Base-by-base conservation (phyloP, 2,329 filamentous ascomycete species). In the Claviceps pazoutovae region DNA sequence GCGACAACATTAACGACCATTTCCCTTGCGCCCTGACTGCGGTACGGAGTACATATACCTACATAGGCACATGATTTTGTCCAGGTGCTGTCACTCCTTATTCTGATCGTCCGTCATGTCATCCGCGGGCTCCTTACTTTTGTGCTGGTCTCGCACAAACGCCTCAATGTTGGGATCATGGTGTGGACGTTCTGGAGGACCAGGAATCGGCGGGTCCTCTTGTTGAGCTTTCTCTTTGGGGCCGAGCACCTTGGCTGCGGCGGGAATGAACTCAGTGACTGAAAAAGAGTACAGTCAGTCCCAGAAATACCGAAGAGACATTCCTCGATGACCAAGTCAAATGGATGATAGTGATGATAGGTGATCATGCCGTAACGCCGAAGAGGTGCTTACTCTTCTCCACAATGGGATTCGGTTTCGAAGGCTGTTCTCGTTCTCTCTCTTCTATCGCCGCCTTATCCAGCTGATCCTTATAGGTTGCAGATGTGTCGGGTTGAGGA, bases 81-180 rank as follows among this genome's bases (percentile, higher is more conserved):
- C 8, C 30, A 34, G 30, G 30, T 34, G 30, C 4, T 34, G 9
- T 11, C 30, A 30, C 30, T 30, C 30, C 49, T 61, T 51, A 62
- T 46, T 6, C 61, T 26, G 36, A 16, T 26, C 46, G 5, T 45
- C 49, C 2, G 36, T 39, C 46, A 46, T 13, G 23, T 66, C 61
- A 11, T 62, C 56, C 34, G 58, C 64, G 54, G 48, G 53, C 46
- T 42, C 23, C 17, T 68, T 71, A 61, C 74, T 78, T 41, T 68
- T 61, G 57, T 78, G 73, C 62, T 78, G 74, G 48, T 76, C 73
- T 48, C 72, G 67, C 36, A 79, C 62, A 54, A 78, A 78, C 30
- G 75, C 71, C 54, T 75, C 74, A 48, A 79, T 76, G 57, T 73
- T 68, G 5, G 59, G 50, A 55, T 77, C 75, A 51, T 78, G 68